Conservation (phyloP, 192 early-diverging fungal species). For the Coemansia sp. region DNA sequence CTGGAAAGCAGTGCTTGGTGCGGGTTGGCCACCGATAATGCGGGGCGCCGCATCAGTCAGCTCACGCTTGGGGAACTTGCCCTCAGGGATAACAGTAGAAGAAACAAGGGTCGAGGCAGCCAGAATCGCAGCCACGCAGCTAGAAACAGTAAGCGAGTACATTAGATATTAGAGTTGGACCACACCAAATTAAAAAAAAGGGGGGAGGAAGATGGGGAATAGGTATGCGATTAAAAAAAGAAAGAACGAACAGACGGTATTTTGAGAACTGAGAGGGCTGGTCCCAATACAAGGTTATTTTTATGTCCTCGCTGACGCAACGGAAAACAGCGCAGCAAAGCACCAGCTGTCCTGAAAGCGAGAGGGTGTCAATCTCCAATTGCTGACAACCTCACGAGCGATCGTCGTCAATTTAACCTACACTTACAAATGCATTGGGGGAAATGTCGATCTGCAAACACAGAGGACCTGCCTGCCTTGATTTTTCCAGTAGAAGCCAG, state of each 20-base stretch:
- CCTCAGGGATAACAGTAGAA: slow-evolving; percentile 4
- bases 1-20: slow-evolving; percentile 23
- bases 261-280: neutral
- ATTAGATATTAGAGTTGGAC: slow-evolving; percentile 1
- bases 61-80: slow-evolving; percentile 16
- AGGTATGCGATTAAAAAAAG: neutral
- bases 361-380: slow-evolving; percentile 7
- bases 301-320: slow-evolving; percentile 48
- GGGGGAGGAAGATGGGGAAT: neutral
- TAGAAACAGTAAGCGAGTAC: slow-evolving; percentile 4
- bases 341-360: slow-evolving; percentile 15
- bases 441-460: no score
- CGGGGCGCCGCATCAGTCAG: slow-evolving; percentile 14
- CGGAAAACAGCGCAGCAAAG: slow-evolving; percentile 58
- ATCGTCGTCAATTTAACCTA: slow-evolving; percentile 1
- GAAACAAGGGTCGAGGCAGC: slow-evolving; percentile 9
- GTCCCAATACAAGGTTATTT: neutral
- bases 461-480: no score
- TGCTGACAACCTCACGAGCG: neutral
- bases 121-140: slow-evolving; percentile 10
- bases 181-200: neutral
- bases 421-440: neutral
- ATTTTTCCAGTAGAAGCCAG: no score
- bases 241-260: neutral
- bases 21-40: slow-evolving; percentile 46